Evolutionary conservation across 1,139 yeast species (phyloP), one percentile per base, ranked within the genome.

Genomic region (Debaryomycetaceae sp.): DNA sequence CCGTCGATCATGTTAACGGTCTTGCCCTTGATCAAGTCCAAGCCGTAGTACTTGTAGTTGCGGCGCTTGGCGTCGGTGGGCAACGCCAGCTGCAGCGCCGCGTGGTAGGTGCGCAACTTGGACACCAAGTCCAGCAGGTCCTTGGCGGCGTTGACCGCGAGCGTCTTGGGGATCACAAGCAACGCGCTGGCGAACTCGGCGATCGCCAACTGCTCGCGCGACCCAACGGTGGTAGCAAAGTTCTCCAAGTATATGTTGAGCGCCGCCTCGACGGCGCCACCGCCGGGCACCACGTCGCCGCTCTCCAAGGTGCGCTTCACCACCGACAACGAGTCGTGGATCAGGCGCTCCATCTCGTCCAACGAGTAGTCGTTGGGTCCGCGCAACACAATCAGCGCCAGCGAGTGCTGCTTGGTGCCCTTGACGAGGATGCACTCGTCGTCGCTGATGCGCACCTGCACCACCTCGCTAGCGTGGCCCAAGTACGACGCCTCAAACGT

Each of bases 201-300:
- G 61, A 93, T 91, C 7, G 98, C 98, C 49, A 91, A 73, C 59
- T 93, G 99, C 60, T 93, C 99, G 53, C 99, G 78, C 15, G 96
- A 86, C 3, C 97, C 97, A 37, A 89, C 91, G 1, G 97, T 88
- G 7, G 98, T 91, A 27, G 98, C 98, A 59, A 93, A 91, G 57
- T 86, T 91, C 60, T 93, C 98, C 54, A 93, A 71, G 57, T 86
- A 93, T 37, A 93, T 88, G 64, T 88, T 89, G 48, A 93, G 73
- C 8, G 98, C 96, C 28, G 96, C 73, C 64, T 93, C 99, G 29
- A 91, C 98, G 15, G 97, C 96, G 41, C 99, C 99, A 42, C 98
- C 99, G 36, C 99, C 99, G 28, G 98, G 97, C 7, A 93, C 98
- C 36, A 93, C 93, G 44, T 75, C 64, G 11, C 97, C 97, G 50